Evolutionary conservation across 2,329 filamentous ascomycete genomes (phyloP), one percentile per base, ranked within the genome.

Genomic region (Rachicladosporium sp.): DNA sequence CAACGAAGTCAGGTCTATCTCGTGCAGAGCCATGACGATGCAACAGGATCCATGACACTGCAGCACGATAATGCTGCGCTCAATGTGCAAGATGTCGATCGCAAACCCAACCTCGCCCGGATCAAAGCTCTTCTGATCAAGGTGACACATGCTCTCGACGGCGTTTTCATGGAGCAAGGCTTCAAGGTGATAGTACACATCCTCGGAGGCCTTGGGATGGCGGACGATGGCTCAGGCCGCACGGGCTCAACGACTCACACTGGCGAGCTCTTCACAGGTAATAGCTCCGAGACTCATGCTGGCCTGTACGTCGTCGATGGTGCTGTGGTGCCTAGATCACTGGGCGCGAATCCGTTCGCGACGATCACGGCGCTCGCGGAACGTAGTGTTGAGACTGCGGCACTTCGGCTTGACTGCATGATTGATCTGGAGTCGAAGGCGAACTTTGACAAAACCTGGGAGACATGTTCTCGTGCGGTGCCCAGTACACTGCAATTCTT

Each of bases 281-380:
- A 61, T 4, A 68, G 68, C 0, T 50, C 49, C 1, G 69, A 76
- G 29, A 68, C 68, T 0, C 63, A 82, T 49, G 36, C 62, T 0
- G 78, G 77, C 0, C 63, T 82, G 2, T 64, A 80, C 11, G 72
- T 79, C 23, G 73, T 71, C 0, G 79, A 83, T 51, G 77, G 63
- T 6, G 66, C 78, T 2, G 59, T 75, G 1, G 69, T 83, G 10
- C 78, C 79, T 0, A 69, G 70, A 6, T 70, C 78, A 1, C 62
- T 82, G 2, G 63, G 77, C 10, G 74, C 76, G 3, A 83, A 83
- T 50, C 78, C 79, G 0, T 70, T 80, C 38, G 79, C 78, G 1
- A 83, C 78, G 1, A 82, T 82, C 46, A 71, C 77, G 0, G 78
- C 79, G 2, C 66, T 84, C 12, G 77, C 79, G 0, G 79, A 82